phyloP scores from a whole-genome alignment of 75 land plant genomes.

The Sequoia sempervirens region DNA sequence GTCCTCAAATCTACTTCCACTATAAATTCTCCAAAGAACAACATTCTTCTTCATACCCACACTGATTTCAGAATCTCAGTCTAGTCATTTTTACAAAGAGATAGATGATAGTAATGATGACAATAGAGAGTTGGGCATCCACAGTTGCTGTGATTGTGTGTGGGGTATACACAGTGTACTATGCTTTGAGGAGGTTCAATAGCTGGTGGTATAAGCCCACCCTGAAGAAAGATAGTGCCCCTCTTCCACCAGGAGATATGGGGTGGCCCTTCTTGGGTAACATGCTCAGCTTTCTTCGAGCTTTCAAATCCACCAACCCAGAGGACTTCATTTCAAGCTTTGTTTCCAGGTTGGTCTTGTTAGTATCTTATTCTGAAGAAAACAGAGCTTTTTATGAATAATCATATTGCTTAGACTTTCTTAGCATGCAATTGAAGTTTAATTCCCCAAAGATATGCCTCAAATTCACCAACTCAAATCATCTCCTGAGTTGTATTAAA shows the following conservation, averaged over 20 bases:
- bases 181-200: constrained; percentile 12
- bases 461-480: background rate
- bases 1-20: background rate
- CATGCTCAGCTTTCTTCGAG: constrained; percentile 56
- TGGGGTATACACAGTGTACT: constrained; percentile 4
- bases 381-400: background rate
- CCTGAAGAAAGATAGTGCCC: constrained; percentile 5
- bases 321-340: constrained; percentile 60
- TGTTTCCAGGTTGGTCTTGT: constrained; percentile 30
- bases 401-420: background rate
- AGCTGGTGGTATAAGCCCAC: constrained; percentile 17
- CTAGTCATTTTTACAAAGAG: background rate
- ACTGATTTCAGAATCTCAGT: background rate
- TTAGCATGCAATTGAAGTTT: background rate
- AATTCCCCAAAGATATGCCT: background rate
- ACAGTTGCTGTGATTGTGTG: background rate
- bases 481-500: background rate
- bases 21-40: background rate
- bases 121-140: background rate
- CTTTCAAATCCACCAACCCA: constrained; percentile 57
- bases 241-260: constrained; percentile 69
- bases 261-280: constrained; percentile 81
- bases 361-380: background rate
- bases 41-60: background rate
- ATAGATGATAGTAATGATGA: background rate